Evolutionary conservation across 2,329 filamentous ascomycete species (phyloP).

Genomic region (Xylariaceae sp.): DNA sequence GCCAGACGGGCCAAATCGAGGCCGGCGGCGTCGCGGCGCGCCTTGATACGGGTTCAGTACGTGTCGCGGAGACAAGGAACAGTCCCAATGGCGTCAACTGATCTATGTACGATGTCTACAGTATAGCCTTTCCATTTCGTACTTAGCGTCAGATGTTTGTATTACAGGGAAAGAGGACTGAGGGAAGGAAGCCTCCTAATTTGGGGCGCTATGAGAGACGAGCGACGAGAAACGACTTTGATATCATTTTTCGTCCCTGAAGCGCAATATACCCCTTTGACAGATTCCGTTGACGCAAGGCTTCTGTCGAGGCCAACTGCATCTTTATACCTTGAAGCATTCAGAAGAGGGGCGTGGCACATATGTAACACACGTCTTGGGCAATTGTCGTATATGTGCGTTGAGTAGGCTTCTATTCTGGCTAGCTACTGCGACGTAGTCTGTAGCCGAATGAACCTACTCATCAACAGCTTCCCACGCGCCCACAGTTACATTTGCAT

Average conservation of each 20-base stretch:
- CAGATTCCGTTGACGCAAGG: background rate
- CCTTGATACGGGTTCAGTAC: constrained; percentile 21
- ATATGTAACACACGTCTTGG: no score
- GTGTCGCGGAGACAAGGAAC: no score
- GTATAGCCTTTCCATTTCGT: no score
- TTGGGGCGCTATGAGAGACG: constrained; percentile 9
- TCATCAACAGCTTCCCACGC: constrained; percentile 36
- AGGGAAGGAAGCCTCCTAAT: background rate
- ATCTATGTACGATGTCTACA: no score
- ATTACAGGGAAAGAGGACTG: background rate
- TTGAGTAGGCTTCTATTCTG: no score
- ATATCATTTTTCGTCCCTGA: background rate
- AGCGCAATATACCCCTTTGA: constrained; percentile 15
- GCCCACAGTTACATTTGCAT: constrained; percentile 41
- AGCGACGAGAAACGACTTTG: background rate
- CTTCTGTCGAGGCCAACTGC: no score
- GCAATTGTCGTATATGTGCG: no score
- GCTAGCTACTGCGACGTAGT: no score
- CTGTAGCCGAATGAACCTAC: background rate
- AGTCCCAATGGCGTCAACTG: no score
- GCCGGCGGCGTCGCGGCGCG: constrained; percentile 65
- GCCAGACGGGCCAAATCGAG: constrained; percentile 77
- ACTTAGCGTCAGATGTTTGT: no score
- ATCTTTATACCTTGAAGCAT: no score
- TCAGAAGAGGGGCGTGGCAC: no score